These are phyloP conservation scores for Chrysopogon serrulatus DNA, from an alignment of 176 grass and related monocot species.

Conservation along the genomic window DNA sequence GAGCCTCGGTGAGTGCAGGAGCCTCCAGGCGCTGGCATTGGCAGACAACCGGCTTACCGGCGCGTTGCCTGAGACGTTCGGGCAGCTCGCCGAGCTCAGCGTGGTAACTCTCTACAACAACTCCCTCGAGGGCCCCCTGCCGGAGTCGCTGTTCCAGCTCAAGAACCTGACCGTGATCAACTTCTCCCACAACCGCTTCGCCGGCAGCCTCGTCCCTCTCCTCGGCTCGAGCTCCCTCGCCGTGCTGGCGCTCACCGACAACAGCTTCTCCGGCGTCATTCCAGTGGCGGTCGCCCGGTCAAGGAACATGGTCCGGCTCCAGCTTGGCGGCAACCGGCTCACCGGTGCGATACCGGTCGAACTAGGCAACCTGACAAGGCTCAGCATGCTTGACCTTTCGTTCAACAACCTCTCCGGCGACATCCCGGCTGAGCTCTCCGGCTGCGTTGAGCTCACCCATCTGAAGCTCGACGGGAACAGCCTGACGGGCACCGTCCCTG, in stretches of 20 bases:
- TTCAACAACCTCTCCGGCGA: slow-evolving; percentile 57
- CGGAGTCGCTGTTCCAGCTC: slow-evolving; percentile 50
- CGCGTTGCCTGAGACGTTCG: slow-evolving; percentile 45
- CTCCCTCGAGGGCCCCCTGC: slow-evolving; percentile 62
- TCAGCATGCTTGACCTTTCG: slow-evolving; percentile 74
- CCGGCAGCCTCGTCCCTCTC: slow-evolving; percentile 59
- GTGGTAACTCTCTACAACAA: slow-evolving; percentile 97
- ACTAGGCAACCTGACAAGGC: slow-evolving; percentile 44
- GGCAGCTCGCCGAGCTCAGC: slow-evolving; percentile 50
- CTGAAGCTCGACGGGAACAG: slow-evolving; percentile 71
- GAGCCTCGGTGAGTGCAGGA: slow-evolving; percentile 68
- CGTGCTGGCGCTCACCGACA: slow-evolving; percentile 68
- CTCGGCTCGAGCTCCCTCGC: slow-evolving; percentile 55
- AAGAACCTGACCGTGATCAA: slow-evolving; percentile 85
- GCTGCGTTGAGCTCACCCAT: slow-evolving; percentile 56
- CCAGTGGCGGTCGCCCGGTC: slow-evolving; percentile 39
- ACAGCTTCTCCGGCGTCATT: slow-evolving; percentile 74
- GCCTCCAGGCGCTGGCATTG: slow-evolving; percentile 71
- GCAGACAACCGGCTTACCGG: slow-evolving; percentile 79
- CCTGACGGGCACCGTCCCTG: slow-evolving; percentile 47
- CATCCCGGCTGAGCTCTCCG: slow-evolving; percentile 54
- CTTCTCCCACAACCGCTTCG: slow-evolving; percentile 78
- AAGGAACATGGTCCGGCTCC: slow-evolving; percentile 55
- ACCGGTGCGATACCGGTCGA: slow-evolving; percentile 50
- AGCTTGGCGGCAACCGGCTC: slow-evolving; percentile 58